Evolutionary conservation across 2,329 filamentous ascomycete genomes (phyloP), one percentile per base, ranked within the genome.

Genomic region (Madurella fahalii): DNA sequence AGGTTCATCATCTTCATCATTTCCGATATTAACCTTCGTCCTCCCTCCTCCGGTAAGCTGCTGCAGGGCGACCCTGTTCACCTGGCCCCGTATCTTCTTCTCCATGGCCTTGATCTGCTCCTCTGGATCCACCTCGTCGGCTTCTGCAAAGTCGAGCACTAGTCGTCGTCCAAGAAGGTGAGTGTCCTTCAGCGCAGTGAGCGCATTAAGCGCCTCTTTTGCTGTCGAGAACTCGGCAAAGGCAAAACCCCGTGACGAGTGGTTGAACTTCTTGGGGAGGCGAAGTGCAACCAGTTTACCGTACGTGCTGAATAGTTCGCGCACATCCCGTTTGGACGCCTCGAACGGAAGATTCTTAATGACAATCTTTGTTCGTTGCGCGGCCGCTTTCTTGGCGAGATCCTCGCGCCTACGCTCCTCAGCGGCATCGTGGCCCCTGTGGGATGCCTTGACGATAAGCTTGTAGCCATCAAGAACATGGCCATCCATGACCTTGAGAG

Each of bases 281-380:
- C 94, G 89, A 58, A 99, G 90, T 50, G 91, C 93, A 66, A 90
- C 87, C 59, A 99, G 83, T 69, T 96, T 87, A 44, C 94, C 95
- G 72, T 96, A 97, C 37, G 90, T 85, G 58, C 89, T 85, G 69
- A 97, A 92, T 41, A 97, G 79, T 51, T 87, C 79, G 59, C 90
- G 84, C 55, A 99, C 81, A 69, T 99, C 94, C 71, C 95, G 94
- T 77, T 96, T 96, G 51, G 85, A 87, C 47, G 89, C 87, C 75
- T 97, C 90, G 76, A 99, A 99, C 17, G 94, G 93, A 72, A 99
- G 76, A 76, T 99, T 99, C 79, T 97, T 99, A 77, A 99, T 87
- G 72, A 97, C 86, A 67, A 99, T 87, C 80, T 97, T 97, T 46
- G 92, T 96, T 62, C 84, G 82, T 68, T 85, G 83, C 15, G 81